Base-by-base conservation (phyloP, 768 basidiomycete species). In the Psilocybe azurescens region DNA sequence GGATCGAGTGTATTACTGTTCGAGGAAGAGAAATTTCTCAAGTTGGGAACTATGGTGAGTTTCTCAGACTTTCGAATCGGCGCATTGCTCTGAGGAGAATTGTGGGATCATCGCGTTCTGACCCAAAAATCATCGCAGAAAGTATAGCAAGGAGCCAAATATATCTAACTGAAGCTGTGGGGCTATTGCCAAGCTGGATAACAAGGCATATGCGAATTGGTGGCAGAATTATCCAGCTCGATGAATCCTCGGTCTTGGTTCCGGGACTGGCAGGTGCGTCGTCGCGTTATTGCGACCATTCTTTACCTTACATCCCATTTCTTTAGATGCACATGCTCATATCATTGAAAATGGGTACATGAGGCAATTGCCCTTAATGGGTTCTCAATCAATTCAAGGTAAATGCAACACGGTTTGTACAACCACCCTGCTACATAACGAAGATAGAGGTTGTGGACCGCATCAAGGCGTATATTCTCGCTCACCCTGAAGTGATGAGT, bases 321-420 rank as follows among this genome's bases (percentile, higher is more conserved):
- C 51, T 48, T 53, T 55, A 90, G 93, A 95, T 72, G 86, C 92
- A 0, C 93, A 95, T 73, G 92, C 88, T 0, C 94, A 95, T 70
- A 75, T 94, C 18, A 70, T 94, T 36, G 79, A 85, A 32, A 91
- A 93, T 65, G 94, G 94, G 1, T 86, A 84, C 63, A 89, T 86
- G 73, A 79, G 78, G 73, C 82, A 89, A 57, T 83, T 95, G 3
- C 82, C 86, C 48, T 77, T 95, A 1, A 76, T 81, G n/a, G 82
- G 79, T 9, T 81, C 87, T 29, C 69, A 67, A 5, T 90, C 90
- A 0, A 75, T 89, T 1, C 70, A 83, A 67, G 91, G 92, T 90
- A 65, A 8, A 72, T 53, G 18, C 14, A n/a, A 18, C 24, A 33
- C 5, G 18, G 3, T n/a, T 14, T 20, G 9, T 20, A 8, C 46